phyloP scores from a whole-genome alignment of 2,329 filamentous ascomycete genomes.

The Raffaelea deltoideospora region DNA sequence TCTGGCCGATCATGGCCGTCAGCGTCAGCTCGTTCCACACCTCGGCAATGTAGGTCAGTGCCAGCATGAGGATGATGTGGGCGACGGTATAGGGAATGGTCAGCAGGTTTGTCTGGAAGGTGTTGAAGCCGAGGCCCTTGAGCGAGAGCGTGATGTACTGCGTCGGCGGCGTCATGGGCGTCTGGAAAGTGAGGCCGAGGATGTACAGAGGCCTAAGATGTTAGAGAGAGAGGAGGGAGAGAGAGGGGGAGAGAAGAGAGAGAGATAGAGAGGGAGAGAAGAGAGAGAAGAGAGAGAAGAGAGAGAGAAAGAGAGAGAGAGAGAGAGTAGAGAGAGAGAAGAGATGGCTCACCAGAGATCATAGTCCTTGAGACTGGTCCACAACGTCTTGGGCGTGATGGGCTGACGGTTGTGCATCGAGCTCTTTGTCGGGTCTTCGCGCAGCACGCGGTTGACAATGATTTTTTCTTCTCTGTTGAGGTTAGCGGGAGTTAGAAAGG shows the following conservation, averaged over 20 bases:
- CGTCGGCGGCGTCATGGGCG: slow-evolving; percentile 31
- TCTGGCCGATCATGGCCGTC: slow-evolving; percentile 29
- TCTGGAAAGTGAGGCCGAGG: slow-evolving; percentile 36
- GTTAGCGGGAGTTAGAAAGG: no score
- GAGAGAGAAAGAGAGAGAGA: background rate
- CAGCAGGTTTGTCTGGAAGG: slow-evolving; percentile 47
- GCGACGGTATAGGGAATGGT: slow-evolving; percentile 36
- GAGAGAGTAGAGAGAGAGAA: background rate
- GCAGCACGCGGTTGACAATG: slow-evolving; percentile 40
- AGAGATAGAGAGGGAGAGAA: background rate
- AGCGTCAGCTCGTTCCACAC: slow-evolving; percentile 33
- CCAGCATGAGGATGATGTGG: slow-evolving; percentile 21
- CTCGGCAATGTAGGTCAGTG: slow-evolving; percentile 23
- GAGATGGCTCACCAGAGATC: slow-evolving; percentile 10
- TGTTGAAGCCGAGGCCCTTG: slow-evolving; percentile 39
- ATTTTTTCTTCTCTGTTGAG: slow-evolving; percentile 36
- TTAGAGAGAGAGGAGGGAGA: background rate
- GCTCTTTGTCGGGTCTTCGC: slow-evolving; percentile 45
- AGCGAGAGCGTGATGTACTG: slow-evolving; percentile 46
- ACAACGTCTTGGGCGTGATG: slow-evolving; percentile 33
- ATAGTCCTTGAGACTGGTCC: slow-evolving; percentile 29
- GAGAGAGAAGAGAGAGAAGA: background rate
- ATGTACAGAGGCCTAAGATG: slow-evolving; percentile 30
- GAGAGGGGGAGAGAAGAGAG: background rate
- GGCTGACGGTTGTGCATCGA: slow-evolving; percentile 46